Evolutionary conservation across 1,284 basidiomycete genomes (phyloP).

Genomic region (Anthracocystis setariae): DNA sequence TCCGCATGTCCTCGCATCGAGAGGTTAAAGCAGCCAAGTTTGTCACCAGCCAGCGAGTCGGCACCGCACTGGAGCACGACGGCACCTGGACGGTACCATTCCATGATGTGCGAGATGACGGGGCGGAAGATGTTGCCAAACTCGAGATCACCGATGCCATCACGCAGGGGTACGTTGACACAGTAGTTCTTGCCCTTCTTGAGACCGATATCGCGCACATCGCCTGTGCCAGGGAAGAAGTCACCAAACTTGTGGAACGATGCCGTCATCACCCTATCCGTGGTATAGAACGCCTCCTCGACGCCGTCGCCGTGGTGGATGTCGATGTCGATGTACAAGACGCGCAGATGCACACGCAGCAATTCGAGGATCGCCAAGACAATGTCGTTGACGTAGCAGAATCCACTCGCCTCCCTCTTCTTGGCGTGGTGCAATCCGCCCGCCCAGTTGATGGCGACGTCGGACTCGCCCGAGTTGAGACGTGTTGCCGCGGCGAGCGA

Average conservation of each 20-base stretch:
- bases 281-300: constrained; percentile 98
- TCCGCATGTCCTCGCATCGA: constrained; percentile 91
- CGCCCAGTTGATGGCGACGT: constrained; percentile 97
- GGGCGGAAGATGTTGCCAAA: constrained; percentile 75
- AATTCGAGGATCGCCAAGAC: constrained; percentile 66
- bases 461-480: constrained; percentile 82
- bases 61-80: constrained; percentile 95
- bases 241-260: constrained; percentile 92
- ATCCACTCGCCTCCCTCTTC: constrained; percentile 93
- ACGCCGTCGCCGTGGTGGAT: constrained; percentile 98
- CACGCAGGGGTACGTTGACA: constrained; percentile 91
- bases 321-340: constrained; percentile 97
- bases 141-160: constrained; percentile 84
- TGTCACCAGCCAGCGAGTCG: constrained; percentile 93
- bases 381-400: constrained; percentile 94
- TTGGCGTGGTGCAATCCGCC: constrained; percentile 98
- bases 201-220: constrained; percentile 79
- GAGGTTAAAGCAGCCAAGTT: constrained; percentile 94
- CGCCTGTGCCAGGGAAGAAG: constrained; percentile 89
- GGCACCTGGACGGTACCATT: constrained; percentile 87
- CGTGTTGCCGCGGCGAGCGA: constrained; percentile 80
- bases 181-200: constrained; percentile 89
- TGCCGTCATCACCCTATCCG: constrained; percentile 95
- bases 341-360: constrained; percentile 76
- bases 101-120: constrained; percentile 83